Evolutionary conservation across 192 early-diverging fungal genomes (phyloP).

Genomic region (Backusella tarrabulga): DNA sequence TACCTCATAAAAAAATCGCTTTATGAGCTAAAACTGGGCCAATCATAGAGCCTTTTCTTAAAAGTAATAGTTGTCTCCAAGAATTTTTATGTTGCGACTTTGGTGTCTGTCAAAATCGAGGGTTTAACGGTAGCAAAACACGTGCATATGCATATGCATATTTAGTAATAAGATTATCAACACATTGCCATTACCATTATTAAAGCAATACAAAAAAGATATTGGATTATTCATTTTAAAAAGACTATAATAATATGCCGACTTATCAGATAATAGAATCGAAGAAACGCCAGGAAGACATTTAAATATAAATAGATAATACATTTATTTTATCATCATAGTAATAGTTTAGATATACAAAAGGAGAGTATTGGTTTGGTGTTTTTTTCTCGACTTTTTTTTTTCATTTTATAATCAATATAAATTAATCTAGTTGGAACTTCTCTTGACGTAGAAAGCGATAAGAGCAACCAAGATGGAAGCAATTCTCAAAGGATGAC

Average conservation of each 20-base stretch:
- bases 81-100: too few relatives aligned
- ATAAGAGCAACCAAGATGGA: background rate
- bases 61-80: too few relatives aligned
- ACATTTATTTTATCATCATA: background rate
- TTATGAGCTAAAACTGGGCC: too few relatives aligned
- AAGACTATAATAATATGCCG: background rate
- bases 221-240: background rate
- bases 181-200: too few relatives aligned
- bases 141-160: too few relatives aligned
- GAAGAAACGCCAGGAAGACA: background rate
- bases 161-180: too few relatives aligned
- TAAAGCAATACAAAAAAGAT: too few relatives aligned
- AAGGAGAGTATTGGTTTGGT: background rate
- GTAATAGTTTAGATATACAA: background rate
- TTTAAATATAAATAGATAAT: background rate
- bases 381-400: background rate
- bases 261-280: background rate
- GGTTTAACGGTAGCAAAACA: too few relatives aligned
- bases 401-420: background rate
- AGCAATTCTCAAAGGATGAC: background rate
- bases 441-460: background rate
- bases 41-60: too few relatives aligned
- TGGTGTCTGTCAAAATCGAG: too few relatives aligned
- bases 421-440: background rate
- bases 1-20: too few relatives aligned